Evolutionary conservation across 2,329 filamentous ascomycete genomes (phyloP).

Genomic region (Magnaporthales sp.): DNA sequence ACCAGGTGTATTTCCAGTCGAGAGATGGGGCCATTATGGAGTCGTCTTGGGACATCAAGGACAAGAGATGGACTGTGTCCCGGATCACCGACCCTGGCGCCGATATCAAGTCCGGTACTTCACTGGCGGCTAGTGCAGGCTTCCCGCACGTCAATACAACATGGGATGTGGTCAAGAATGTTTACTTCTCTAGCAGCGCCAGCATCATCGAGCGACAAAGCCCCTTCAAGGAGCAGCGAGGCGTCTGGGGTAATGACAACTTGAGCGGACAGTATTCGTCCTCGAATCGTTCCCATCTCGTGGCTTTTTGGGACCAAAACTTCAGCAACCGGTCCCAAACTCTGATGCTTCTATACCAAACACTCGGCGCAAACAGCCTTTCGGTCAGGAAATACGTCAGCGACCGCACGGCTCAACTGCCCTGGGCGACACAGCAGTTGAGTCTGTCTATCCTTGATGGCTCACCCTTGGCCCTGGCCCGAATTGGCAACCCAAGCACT

Average conservation of each 20-base stretch:
- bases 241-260: conserved; percentile 9
- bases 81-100: conserved; percentile 7
- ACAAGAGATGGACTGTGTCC: conserved; percentile 6
- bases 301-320: conserved; percentile 10
- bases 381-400: conserved; percentile 8
- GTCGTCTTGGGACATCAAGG: conserved; percentile 7
- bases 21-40: conserved; percentile 5
- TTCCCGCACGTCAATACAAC: not conserved
- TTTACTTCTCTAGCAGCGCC: conserved; percentile 7
- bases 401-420: not conserved
- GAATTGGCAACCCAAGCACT: conserved; percentile 3
- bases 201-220: conserved; percentile 8
- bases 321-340: conserved; percentile 5
- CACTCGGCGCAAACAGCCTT: conserved; percentile 8
- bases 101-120: conserved; percentile 7
- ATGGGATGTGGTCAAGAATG: not conserved
- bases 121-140: not conserved
- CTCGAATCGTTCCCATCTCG: conserved; percentile 5
- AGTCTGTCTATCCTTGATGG: conserved; percentile 9
- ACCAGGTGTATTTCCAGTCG: not conserved
- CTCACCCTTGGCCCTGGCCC: conserved; percentile 8
- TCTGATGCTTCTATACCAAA: conserved; percentile 8
- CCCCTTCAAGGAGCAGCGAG: conserved; percentile 1
- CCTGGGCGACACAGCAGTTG: conserved; percentile 4
- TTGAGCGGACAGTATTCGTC: conserved; percentile 7